Base-by-base conservation (phyloP, 441 rosid species). In the Mallotus japonicus region DNA sequence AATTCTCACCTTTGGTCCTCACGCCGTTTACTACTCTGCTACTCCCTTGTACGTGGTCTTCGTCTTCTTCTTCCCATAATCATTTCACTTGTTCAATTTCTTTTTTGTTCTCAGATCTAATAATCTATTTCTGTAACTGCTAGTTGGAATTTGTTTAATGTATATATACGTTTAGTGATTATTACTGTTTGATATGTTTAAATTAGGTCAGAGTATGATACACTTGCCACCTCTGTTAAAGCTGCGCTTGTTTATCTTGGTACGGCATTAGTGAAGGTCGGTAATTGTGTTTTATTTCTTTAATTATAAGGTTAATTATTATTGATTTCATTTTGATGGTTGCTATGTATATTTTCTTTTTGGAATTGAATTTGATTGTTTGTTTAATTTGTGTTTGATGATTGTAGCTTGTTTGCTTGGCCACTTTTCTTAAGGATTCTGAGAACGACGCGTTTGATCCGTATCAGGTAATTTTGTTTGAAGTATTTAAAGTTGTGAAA, bases 1-100 rank as follows among this genome's bases (percentile, higher is more conserved):
- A 42, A 94, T 94, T 81, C 93, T 94, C 79, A 92, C 98, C 44
- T 94, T 92, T 75, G 98, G 95, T 8, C 98, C 98, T 76, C 97
- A 94, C 82, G 99, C 99, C 79, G 97, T 94, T 72, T 94, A 94
- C 85, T 92, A 92, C 90, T 92, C 99, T 70, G 97, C 97, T 67
- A 92, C 97, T 70, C 99, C 99, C 0, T 73, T 92, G 98, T 94
- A 85, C 34, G 79, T 56, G 15, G 14, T 49, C 68, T 47, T 50
- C 59, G 40, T 15, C 64, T 55, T 24, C 11, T 37, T 42, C 65
- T 4, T 37, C 47, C 28, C 34, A 54, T 24, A 55, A 14, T 17
- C 34, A 44, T n/a, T 13, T 73, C 34, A 19, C 9, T 16, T 69
- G 44, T 54, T 72, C 3, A 72, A 22, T 34, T 37, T 49, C 3